Evolutionary conservation across 352 stramenopile genomes (phyloP), one percentile per base, ranked within the genome.

Genomic region (Globisporangium carolinianum): DNA sequence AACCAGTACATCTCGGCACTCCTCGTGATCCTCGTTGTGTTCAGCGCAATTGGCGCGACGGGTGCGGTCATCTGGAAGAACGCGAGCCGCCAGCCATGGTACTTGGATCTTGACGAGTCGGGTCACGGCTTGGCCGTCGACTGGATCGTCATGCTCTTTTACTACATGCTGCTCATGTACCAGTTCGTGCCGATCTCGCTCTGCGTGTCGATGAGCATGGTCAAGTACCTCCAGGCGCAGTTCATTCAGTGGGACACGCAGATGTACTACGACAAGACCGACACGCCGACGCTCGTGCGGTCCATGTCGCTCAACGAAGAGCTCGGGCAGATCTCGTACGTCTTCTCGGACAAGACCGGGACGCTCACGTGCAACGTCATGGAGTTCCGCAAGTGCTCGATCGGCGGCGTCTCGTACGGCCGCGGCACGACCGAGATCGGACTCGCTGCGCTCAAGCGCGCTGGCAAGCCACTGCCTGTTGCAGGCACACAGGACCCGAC

Each of bases 311-410:
- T 98, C 37, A 97, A 97, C 53, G 94, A 97, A 68, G 91, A 98
- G 54, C 78, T 98, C 12, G 97, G 96, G 3, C 91, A 98, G 78
- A 96, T 99, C 50, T 89, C 96, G 36, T 98, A 99, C 63, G 93
- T 99, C 6, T 99, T 99, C 69, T 98, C 87, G 1, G 97, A 99
- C 74, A 99, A 99, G 65, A 99, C 97, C 2, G 97, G 97, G n/a
- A 99, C 97, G n/a, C 75, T 99, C 5, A 99, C 97, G 1, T 97
- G 95, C 68, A 99, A 99, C 72, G 79, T 99, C 6, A 99, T 99
- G 97, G 86, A 98, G 66, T 98, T 98, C 51, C 75, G 93, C 36
- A 96, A 96, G 57, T 97, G 92, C 58, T 94, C 87, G 1, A 92
- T 98, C 51, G 88, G 79, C 9, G 94, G 94, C 0, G 57, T 88